A percentile compares a stretch with the other conserved stretches of the same genome.
These are phyloP conservation scores for Leishmania mexicana DNA, from an alignment of 208 protist species.

Conservation along the genomic window DNA sequence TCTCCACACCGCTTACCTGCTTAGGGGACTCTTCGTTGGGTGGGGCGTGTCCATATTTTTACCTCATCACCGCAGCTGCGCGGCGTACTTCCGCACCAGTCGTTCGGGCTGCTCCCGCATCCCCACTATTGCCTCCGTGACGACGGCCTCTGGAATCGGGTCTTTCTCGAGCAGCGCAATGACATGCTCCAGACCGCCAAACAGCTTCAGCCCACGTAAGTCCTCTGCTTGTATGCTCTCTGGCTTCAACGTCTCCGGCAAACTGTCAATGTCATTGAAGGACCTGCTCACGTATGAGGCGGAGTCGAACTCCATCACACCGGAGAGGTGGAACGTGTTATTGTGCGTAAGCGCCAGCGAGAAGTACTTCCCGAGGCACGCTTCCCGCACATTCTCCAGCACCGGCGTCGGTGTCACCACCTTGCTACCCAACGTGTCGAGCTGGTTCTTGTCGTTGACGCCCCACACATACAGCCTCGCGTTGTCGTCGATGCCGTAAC, in stretches of 20 bases:
- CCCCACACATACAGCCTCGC: constrained; percentile 79
- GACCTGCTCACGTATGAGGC: constrained; percentile 39
- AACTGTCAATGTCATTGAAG: constrained; percentile 58
- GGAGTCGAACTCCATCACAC: constrained; percentile 57
- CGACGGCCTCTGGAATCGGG: constrained; percentile 22
- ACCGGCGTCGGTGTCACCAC: constrained; percentile 48
- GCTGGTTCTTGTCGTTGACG: constrained; percentile 64
- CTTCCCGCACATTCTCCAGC: constrained; percentile 72
- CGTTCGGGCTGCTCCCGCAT: constrained; percentile 53
- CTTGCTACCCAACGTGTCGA: constrained; percentile 31
- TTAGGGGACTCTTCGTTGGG: background rate
- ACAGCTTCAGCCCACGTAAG: constrained; percentile 55
- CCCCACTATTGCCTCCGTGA: constrained; percentile 29
- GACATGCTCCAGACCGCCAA: constrained; percentile 62
- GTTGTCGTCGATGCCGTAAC: constrained; percentile 67
- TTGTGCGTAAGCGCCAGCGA: constrained; percentile 58
- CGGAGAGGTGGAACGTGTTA: constrained; percentile 59
- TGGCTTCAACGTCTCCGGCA: constrained; percentile 48
- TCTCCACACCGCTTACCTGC: background rate
- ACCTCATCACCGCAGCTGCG: background rate
- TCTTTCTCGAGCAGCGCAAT: constrained; percentile 64
- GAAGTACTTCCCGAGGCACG: constrained; percentile 65
- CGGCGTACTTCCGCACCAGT: constrained; percentile 28
- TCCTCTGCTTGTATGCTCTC: constrained; percentile 30
- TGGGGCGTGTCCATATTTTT: background rate